Evolutionary conservation across 257 asterid genomes (phyloP).

Genomic region (Gynochthodes officinalis): DNA sequence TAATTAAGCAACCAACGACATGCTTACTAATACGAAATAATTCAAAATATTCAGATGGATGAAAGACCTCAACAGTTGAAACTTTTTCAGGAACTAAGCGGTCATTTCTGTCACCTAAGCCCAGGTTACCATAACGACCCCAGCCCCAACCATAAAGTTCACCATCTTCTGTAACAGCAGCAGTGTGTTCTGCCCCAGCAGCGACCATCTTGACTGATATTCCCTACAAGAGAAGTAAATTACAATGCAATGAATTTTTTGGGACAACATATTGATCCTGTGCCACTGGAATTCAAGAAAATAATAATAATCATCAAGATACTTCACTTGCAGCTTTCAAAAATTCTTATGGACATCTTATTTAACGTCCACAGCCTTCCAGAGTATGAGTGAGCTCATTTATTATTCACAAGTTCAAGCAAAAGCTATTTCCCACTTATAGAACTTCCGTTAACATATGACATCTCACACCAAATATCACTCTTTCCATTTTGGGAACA

Average conservation of each 20-base stretch:
- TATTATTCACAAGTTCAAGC: background rate
- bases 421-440: background rate
- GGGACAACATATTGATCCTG: background rate
- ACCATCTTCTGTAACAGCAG: conserved; percentile 97
- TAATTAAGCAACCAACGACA: background rate
- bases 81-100: conserved; percentile 82
- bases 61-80: conserved; percentile 56
- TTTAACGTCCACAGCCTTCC: background rate
- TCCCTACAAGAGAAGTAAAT: conserved; percentile 43
- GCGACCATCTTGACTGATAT: conserved; percentile 88
- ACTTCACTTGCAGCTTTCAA: background rate
- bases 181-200: conserved; percentile 99
- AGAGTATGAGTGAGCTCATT: background rate
- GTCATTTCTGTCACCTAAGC: conserved; percentile 90
- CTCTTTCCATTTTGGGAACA: background rate
- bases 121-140: conserved; percentile 98
- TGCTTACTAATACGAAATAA: too few relatives aligned
- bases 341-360: background rate
- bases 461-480: background rate
- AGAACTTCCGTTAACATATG: background rate
- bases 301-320: background rate
- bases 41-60: conserved; percentile 2
- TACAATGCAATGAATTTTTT: conserved; percentile 1
- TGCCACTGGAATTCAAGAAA: background rate
- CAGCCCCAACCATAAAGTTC: conserved; percentile 99